These are phyloP conservation scores for Moesziomyces antarcticus DNA, from an alignment of 1,284 basidiomycete species.

Conservation along the genomic window DNA sequence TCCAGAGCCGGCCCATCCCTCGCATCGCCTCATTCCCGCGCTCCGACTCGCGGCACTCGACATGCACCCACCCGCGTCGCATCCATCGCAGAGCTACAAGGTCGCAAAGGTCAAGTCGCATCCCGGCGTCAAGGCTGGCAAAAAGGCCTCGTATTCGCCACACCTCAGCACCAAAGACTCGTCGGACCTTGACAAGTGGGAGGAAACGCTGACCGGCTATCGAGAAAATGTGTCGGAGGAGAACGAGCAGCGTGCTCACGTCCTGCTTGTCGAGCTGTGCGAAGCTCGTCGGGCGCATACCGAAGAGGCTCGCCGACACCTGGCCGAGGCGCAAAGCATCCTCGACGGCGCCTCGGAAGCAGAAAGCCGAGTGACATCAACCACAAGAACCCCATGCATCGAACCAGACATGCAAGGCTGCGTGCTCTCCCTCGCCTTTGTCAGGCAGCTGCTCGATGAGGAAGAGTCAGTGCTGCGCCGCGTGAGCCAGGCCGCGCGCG, in stretches of 20 bases:
- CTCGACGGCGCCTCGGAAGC: background rate
- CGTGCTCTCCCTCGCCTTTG: conserved; percentile 19
- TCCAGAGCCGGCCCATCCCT: conserved; percentile 60
- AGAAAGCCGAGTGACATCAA: background rate
- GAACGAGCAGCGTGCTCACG: conserved; percentile 39
- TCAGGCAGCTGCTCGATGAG: conserved; percentile 43
- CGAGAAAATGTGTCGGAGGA: conserved; percentile 30
- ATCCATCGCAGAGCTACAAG: conserved; percentile 5
- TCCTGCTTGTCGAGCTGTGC: conserved; percentile 14
- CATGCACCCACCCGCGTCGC: background rate
- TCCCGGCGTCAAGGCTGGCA: conserved; percentile 20
- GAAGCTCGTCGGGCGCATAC: conserved; percentile 1
- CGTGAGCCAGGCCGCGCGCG: conserved; percentile 23
- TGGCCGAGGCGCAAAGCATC: conserved; percentile 1
- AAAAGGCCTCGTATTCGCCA: conserved; percentile 2
- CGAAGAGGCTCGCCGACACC: conserved; percentile 1
- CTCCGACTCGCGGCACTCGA: conserved; percentile 51
- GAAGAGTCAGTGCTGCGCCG: conserved; percentile 31
- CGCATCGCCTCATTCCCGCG: conserved; percentile 57
- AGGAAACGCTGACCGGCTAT: conserved; percentile 45
- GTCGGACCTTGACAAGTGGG: conserved; percentile 35
- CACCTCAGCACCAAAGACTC: background rate
- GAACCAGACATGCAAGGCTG: conserved; percentile 10
- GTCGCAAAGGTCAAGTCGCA: conserved; percentile 23
- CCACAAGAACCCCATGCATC: conserved; percentile 5